phyloP scores from a whole-genome alignment of 2,329 filamentous ascomycete genomes.

The Tolypocladium guangdongense region DNA sequence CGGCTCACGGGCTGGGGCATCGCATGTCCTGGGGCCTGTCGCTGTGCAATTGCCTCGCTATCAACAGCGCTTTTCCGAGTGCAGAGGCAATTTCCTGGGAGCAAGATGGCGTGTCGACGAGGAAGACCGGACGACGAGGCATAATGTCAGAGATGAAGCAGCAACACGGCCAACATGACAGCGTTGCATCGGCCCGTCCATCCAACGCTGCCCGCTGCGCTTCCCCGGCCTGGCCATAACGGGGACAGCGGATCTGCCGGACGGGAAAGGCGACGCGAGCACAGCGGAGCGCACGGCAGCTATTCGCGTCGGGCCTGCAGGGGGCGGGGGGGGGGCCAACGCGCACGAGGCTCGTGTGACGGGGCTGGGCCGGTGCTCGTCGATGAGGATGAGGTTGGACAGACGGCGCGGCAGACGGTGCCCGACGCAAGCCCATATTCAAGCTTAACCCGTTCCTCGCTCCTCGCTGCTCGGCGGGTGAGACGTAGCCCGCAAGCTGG shows the following conservation, averaged over 20 bases:
- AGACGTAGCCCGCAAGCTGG: too few species aligned
- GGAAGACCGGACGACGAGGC: not conserved
- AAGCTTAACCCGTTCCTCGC: too few species aligned
- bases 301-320: too few species aligned
- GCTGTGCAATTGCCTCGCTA: too few species aligned
- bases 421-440: too few species aligned
- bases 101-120: not conserved
- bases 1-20: not conserved
- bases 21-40: not conserved
- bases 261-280: not conserved
- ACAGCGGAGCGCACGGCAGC: too few species aligned
- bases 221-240: not conserved
- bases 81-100: not conserved
- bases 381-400: too few species aligned
- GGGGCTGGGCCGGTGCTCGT: too few species aligned
- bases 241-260: not conserved
- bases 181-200: not conserved
- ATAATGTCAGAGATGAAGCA: not conserved
- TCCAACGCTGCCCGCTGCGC: not conserved
- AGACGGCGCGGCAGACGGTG: too few species aligned
- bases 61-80: not conserved
- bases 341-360: too few species aligned
- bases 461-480: too few species aligned
- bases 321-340: not conserved
- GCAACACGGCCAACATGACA: not conserved